Conservation (phyloP, 116 monocot genomes). For the Phalaenopsis hybrid region DNA sequence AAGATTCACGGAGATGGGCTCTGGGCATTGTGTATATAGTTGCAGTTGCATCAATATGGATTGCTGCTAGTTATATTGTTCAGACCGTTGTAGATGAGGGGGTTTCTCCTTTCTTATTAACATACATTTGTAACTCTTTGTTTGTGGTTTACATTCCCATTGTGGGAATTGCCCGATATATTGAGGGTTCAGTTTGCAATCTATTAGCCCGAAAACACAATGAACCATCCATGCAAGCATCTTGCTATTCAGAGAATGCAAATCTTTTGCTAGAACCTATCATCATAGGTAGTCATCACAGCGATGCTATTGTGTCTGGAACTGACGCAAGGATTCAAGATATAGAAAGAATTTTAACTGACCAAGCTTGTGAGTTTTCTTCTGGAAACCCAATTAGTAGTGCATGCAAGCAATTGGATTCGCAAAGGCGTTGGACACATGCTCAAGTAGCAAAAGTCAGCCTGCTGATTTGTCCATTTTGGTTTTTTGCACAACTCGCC, state of each 20-base stretch:
- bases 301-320: slow-evolving; percentile 3
- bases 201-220: slow-evolving; percentile 16
- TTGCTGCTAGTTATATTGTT: slow-evolving; percentile 83
- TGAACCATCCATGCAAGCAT: slow-evolving; percentile 3
- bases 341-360: slow-evolving; percentile 7
- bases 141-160: slow-evolving; percentile 75
- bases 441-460: slow-evolving; percentile 54
- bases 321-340: background rate
- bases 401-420: slow-evolving; percentile 28
- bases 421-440: slow-evolving; percentile 58
- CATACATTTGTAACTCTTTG: slow-evolving; percentile 82
- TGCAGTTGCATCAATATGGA: slow-evolving; percentile 79
- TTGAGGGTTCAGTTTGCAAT: slow-evolving; percentile 45
- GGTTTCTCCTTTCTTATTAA: slow-evolving; percentile 80
- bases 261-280: slow-evolving; percentile 35
- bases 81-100: slow-evolving; percentile 80
- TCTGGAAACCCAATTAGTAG: slow-evolving; percentile 1
- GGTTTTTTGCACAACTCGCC: slow-evolving; percentile 80
- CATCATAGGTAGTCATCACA: background rate
- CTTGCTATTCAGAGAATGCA: slow-evolving; percentile 28
- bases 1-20: slow-evolving; percentile 39
- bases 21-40: slow-evolving; percentile 65
- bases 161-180: slow-evolving; percentile 48
- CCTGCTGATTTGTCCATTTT: slow-evolving; percentile 75
- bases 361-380: background rate